Evolutionary conservation across 345 rosid genomes (phyloP).

Genomic region (Viola odorata): DNA sequence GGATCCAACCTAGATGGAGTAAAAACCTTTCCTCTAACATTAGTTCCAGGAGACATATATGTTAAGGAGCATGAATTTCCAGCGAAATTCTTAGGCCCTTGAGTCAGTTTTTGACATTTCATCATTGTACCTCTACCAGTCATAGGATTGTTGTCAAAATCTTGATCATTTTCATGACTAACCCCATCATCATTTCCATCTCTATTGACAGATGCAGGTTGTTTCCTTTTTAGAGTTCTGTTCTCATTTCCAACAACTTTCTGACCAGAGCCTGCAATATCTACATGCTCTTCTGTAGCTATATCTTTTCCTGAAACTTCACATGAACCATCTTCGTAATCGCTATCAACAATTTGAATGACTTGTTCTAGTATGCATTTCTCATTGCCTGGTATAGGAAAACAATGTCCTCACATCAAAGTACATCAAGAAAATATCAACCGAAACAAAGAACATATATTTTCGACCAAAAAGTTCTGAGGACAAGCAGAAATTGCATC

Average conservation of each 20-base stretch:
- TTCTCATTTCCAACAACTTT: neutral
- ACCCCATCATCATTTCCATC: slow-evolving; percentile 5
- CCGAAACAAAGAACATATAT: no score
- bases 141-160: neutral
- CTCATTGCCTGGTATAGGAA: slow-evolving; percentile 13
- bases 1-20: slow-evolving; percentile 5
- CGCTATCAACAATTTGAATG: slow-evolving; percentile 31
- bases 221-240: slow-evolving; percentile 32
- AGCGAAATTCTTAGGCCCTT: slow-evolving; percentile 8
- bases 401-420: neutral
- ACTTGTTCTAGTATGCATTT: slow-evolving; percentile 6
- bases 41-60: slow-evolving; percentile 6
- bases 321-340: slow-evolving; percentile 19
- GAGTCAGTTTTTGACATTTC: slow-evolving; percentile 15
- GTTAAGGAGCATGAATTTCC: slow-evolving; percentile 1
- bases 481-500: no score
- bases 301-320: slow-evolving; percentile 5
- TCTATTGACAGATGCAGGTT: neutral
- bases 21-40: neutral
- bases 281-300: neutral
- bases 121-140: slow-evolving; percentile 5
- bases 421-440: no score
- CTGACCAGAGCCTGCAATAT: slow-evolving; percentile 2
- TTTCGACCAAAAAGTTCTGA: no score
- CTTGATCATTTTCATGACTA: neutral